These are phyloP conservation scores for Termitomyces sp. DNA, from an alignment of 768 basidiomycete genomes.

Conservation along the genomic window DNA sequence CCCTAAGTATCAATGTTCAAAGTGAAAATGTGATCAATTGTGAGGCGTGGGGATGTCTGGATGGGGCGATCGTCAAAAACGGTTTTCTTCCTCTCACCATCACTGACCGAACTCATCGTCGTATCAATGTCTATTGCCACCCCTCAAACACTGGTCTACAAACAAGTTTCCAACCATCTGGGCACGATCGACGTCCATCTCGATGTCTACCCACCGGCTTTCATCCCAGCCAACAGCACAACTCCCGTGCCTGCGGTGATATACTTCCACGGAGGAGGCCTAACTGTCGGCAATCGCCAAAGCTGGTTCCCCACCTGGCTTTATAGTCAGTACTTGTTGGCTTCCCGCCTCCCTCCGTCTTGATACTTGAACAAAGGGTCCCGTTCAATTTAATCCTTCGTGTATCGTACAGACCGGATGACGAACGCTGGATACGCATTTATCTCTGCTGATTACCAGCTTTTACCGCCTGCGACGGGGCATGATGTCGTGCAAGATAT, in stretches of 20 bases:
- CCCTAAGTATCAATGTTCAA: too few species aligned
- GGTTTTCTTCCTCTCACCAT: neutral
- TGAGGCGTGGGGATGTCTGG: too few species aligned
- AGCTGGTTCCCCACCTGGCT: constrained; percentile 72
- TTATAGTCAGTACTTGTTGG: constrained; percentile 34
- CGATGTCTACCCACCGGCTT: constrained; percentile 21
- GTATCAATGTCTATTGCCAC: neutral
- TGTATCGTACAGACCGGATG: constrained; percentile 38
- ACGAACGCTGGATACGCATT: constrained; percentile 48
- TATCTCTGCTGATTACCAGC: constrained; percentile 61
- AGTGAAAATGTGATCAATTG: too few species aligned
- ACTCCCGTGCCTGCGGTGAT: constrained; percentile 30
- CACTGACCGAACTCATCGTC: neutral
- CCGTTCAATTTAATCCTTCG: neutral
- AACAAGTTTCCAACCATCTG: constrained; percentile 6
- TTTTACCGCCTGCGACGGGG: constrained; percentile 51
- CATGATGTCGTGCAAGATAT: constrained; percentile 59
- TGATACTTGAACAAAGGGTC: constrained; percentile 13
- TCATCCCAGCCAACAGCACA: neutral
- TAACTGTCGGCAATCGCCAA: constrained; percentile 53
- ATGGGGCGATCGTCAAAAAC: too few species aligned
- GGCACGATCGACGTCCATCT: constrained; percentile 10
- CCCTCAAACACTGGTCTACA: constrained; percentile 17
- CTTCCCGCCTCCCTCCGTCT: constrained; percentile 1
- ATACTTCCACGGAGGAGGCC: constrained; percentile 53